Base-by-base conservation (phyloP, 106 monocot genomes). In the Allium cepa region DNA sequence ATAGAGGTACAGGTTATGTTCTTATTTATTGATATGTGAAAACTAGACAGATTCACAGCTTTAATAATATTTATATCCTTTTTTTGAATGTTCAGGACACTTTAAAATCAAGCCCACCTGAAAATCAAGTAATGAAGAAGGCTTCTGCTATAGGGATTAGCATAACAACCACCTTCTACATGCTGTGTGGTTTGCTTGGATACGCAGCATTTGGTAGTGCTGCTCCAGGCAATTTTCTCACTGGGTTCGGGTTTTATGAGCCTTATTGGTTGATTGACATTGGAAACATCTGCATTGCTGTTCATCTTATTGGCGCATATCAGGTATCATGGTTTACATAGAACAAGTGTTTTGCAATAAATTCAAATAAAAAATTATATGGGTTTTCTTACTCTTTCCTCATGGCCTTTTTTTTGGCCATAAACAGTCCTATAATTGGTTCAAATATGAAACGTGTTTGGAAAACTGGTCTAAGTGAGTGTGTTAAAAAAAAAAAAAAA, bases 161-260 rank as follows among this genome's bases (percentile, higher is more conserved):
- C 2, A 81, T 78, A 59, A 93, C 88, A 8, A 86, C 93, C 3
- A 7, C 64, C 10, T 93, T 93, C 81, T 88, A 93, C 81, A 73
- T 89, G 71, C 70, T 86, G 10, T 93, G 89, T 57, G 93, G 93
- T 7, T 81, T 86, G 71, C 64, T 93, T 79, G 93, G 93, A 11
- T 93, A 89, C 59, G 83, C 84, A 3, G 93, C 93, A 3, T 93
- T 93, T 69, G 89, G 89, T 8, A 83, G 83, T 67, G 46, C 8
- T 1, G 81, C 93, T 11, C 88, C 86, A 0, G 89, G 85, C 7
- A 93, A 93, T 74, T 77, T 93, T 50, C 93, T 93, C 45, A 93
- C 88, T 2, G 93, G 93, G 4, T 93, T 93, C 17, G 88, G 93
- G 18, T 93, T 93, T 79, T 93, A 93, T 75, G 78, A 93, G 57